phyloP scores from a whole-genome alignment of 2,329 filamentous ascomycete species.

The Ophiocordyceps robertsii region DNA sequence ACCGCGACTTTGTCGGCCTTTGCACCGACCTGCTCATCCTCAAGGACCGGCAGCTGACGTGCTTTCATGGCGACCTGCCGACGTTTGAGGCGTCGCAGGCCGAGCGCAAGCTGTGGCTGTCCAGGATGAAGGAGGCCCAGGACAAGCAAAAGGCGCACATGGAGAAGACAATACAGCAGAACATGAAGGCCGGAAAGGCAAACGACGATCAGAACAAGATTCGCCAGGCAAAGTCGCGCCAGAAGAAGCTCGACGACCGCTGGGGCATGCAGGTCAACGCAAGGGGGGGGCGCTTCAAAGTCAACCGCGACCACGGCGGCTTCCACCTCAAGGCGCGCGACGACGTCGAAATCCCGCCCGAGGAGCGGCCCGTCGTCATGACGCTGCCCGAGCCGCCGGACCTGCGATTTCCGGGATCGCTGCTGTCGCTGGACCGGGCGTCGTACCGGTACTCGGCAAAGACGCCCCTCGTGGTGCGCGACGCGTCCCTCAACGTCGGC shows the following conservation, averaged over 20 bases:
- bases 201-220: constrained; percentile 76
- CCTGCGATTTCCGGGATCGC: constrained; percentile 59
- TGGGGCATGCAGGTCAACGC: constrained; percentile 64
- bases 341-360: constrained; percentile 58
- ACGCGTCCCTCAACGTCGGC: constrained; percentile 55
- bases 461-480: constrained; percentile 35
- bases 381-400: constrained; percentile 50
- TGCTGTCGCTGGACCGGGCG: constrained; percentile 59
- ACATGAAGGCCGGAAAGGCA: constrained; percentile 60
- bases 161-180: constrained; percentile 62
- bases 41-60: constrained; percentile 55
- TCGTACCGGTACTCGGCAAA: constrained; percentile 47
- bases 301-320: constrained; percentile 60
- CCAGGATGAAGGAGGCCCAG: constrained; percentile 68
- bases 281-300: constrained; percentile 64
- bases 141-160: constrained; percentile 72
- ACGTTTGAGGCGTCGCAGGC: constrained; percentile 56
- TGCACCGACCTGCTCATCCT: constrained; percentile 69
- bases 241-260: constrained; percentile 73
- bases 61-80: constrained; percentile 63
- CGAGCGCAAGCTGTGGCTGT: constrained; percentile 54
- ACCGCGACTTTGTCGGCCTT: constrained; percentile 65
- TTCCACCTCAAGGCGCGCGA: constrained; percentile 44
- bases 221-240: constrained; percentile 69
- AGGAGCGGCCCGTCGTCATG: constrained; percentile 44